phyloP scores from a whole-genome alignment of 208 protist species.

The Leishmania arabica region DNA sequence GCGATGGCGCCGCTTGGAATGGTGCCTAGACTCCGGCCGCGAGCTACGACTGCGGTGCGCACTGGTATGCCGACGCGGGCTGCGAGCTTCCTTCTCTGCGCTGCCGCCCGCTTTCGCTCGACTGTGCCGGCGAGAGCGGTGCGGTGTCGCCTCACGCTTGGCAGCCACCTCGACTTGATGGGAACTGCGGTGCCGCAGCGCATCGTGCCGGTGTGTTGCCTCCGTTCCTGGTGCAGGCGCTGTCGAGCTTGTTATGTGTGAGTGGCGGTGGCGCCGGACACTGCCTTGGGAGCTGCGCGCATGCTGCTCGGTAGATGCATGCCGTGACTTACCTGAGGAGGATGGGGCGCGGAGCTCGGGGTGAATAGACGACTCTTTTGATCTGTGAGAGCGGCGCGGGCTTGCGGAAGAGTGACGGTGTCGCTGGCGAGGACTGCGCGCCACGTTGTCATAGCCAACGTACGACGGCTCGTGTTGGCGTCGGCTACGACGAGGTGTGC shows the following conservation, averaged over 20 bases:
- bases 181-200: slow-evolving; percentile 26
- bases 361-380: slow-evolving; percentile 16
- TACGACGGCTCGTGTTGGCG: slow-evolving; percentile 9
- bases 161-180: slow-evolving; percentile 4
- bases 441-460: slow-evolving; percentile 8
- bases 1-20: slow-evolving; percentile 17
- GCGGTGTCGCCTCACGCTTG: slow-evolving; percentile 8
- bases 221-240: slow-evolving; percentile 4
- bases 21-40: slow-evolving; percentile 9
- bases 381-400: slow-evolving; percentile 19
- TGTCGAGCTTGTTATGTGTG: background rate
- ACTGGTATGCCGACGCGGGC: slow-evolving; percentile 19
- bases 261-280: slow-evolving; percentile 16
- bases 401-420: slow-evolving; percentile 1
- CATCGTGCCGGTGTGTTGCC: slow-evolving; percentile 26
- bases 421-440: slow-evolving; percentile 24
- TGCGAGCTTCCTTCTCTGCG: slow-evolving; percentile 9
- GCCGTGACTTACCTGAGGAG: slow-evolving; percentile 9
- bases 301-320: slow-evolving; percentile 11
- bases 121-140: slow-evolving; percentile 14
- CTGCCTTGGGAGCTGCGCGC: slow-evolving; percentile 18
- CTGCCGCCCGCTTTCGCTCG: background rate
- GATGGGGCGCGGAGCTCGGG: slow-evolving; percentile 24
- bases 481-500: slow-evolving; percentile 20
- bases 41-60: slow-evolving; percentile 22